Conservation (phyloP, 192 early-diverging fungal species). For the Coemansia furcata region DNA sequence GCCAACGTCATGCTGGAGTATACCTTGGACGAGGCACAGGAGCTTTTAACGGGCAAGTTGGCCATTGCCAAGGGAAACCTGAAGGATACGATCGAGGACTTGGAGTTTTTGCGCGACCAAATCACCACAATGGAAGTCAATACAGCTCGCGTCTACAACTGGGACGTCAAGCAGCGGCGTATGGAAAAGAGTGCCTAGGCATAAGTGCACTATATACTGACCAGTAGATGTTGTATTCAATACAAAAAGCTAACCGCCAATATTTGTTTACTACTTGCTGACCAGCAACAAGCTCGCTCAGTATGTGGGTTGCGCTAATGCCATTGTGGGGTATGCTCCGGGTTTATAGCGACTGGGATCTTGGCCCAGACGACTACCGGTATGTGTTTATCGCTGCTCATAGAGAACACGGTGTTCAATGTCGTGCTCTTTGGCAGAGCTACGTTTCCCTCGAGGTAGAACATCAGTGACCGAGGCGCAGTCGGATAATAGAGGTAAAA, state of each 20-base stretch:
- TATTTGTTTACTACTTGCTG: background rate
- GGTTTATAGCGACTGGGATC: constrained; percentile 13
- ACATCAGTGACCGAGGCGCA: constrained; percentile 36
- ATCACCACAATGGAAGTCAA: constrained; percentile 99
- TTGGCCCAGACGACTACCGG: constrained; percentile 39
- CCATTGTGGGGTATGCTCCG: constrained; percentile 29
- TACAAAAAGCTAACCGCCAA: background rate
- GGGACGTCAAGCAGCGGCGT: constrained; percentile 89
- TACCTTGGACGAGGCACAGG: constrained; percentile 78
- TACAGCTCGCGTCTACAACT: constrained; percentile 95
- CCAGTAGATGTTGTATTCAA: constrained; percentile 1
- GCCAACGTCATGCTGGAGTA: constrained; percentile 99
- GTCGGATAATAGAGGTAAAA: constrained; percentile 41
- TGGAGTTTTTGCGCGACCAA: constrained; percentile 92
- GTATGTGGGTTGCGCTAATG: background rate
- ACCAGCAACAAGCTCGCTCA: background rate
- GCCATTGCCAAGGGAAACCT: constrained; percentile 68
- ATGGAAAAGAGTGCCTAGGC: constrained; percentile 10
- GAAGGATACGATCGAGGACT: constrained; percentile 80
- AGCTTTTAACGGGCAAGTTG: constrained; percentile 76
- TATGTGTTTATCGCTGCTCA: constrained; percentile 9
- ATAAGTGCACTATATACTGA: background rate
- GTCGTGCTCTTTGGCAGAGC: constrained; percentile 31
- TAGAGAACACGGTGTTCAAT: constrained; percentile 8
- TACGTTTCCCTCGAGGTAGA: constrained; percentile 31